A percentile compares a stretch with the other conserved stretches of the same genome.
These are phyloP conservation scores for Rhododendron vialii DNA, from an alignment of 148 eudicot species.

Conservation along the genomic window DNA sequence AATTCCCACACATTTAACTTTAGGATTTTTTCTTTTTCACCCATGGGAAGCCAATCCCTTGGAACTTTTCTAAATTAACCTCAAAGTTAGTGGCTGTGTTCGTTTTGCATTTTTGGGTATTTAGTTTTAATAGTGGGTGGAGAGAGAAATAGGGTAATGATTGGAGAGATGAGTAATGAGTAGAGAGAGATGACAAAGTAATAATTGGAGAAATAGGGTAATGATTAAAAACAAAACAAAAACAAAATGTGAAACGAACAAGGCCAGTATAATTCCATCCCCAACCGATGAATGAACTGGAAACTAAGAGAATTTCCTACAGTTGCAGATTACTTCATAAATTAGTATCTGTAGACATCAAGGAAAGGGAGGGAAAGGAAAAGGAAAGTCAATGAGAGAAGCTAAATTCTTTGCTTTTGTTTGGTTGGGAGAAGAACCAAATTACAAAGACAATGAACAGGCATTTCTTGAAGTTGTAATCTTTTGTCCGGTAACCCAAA, in stretches of 20 bases:
- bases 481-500: not conserved
- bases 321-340: not conserved
- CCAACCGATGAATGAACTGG: too few species aligned
- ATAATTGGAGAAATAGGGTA: too few species aligned
- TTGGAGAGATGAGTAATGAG: too few species aligned
- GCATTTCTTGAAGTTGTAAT: not conserved
- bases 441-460: not conserved
- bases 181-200: too few species aligned
- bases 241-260: too few species aligned
- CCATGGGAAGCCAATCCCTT: not conserved
- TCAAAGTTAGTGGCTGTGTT: too few species aligned
- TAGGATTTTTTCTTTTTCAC: not conserved
- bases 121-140: too few species aligned
- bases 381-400: not conserved
- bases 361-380: not conserved
- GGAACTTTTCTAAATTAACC: not conserved
- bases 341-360: not conserved
- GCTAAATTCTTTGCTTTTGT: not conserved
- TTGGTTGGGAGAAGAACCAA: not conserved
- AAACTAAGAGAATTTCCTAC: not conserved
- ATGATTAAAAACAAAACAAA: too few species aligned
- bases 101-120: too few species aligned
- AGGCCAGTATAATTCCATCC: too few species aligned
- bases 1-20: not conserved
- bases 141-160: too few species aligned